Conservation (phyloP, 2,329 filamentous ascomycete species). For the Coniochaeta hoffmannii region DNA sequence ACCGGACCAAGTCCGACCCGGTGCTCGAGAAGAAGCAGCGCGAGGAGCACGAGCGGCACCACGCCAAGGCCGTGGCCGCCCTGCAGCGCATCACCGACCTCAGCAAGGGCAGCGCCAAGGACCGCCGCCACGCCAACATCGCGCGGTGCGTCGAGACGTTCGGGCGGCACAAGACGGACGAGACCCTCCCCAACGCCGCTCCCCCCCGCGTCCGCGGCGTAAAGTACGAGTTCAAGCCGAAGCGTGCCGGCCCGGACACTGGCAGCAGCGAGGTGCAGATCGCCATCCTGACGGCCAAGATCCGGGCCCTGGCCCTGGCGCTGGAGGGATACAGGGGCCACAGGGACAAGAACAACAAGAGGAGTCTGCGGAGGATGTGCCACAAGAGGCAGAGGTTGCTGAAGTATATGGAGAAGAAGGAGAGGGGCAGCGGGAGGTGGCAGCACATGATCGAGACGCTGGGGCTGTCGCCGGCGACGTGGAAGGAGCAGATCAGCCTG, state of each 20-base stretch:
- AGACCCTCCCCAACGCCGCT: conserved; percentile 44
- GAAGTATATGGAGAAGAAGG: conserved; percentile 79
- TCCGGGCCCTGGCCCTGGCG: conserved; percentile 68
- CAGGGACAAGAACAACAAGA: conserved; percentile 91
- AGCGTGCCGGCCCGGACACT: conserved; percentile 80
- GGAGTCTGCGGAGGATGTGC: conserved; percentile 76
- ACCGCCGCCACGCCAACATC: conserved; percentile 75
- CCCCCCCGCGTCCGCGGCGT: conserved; percentile 44
- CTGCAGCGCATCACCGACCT: conserved; percentile 73
- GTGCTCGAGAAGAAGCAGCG: conserved; percentile 21
- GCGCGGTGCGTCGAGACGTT: conserved; percentile 79
- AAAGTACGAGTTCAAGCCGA: conserved; percentile 30
- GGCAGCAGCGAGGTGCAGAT: conserved; percentile 97
- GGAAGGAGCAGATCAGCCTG: conserved; percentile 81
- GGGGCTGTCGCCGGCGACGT: conserved; percentile 80
- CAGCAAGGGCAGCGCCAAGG: conserved; percentile 68
- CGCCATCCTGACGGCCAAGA: conserved; percentile 90
- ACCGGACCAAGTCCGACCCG: conserved; percentile 31
- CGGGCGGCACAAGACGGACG: conserved; percentile 84
- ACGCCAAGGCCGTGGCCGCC: conserved; percentile 66
- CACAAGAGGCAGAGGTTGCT: conserved; percentile 86
- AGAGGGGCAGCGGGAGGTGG: conserved; percentile 87
- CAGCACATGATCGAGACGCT: conserved; percentile 76
- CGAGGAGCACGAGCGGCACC: conserved; percentile 43
- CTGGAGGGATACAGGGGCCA: conserved; percentile 60